Conservation (phyloP, 306 rosid species). For the Lathyrus sativus region DNA sequence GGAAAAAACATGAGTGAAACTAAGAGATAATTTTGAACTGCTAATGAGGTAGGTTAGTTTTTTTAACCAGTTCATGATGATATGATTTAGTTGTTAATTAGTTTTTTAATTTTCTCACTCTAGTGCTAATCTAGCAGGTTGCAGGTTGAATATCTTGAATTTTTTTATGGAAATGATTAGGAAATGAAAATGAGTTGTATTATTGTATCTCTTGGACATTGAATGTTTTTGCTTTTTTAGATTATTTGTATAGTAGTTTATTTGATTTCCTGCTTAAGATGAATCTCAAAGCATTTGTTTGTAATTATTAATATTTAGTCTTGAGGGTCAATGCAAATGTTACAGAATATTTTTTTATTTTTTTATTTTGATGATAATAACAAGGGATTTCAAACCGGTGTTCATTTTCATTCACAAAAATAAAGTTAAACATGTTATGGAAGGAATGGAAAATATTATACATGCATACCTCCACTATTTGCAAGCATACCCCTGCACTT, state of each 20-base stretch:
- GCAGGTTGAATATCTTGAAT: too few species aligned
- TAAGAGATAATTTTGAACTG: constrained; percentile 47
- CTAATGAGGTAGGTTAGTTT: too few species aligned
- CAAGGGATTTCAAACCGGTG: background rate
- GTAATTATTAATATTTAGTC: constrained; percentile 27
- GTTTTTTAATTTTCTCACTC: too few species aligned
- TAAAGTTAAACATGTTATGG: too few species aligned
- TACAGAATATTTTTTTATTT: background rate
- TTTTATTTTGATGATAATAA: too few species aligned
- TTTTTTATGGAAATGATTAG: background rate
- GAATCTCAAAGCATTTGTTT: constrained; percentile 22
- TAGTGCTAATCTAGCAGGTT: too few species aligned
- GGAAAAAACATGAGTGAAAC: constrained; percentile 79
- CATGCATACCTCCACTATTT: too few species aligned
- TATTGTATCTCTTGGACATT: constrained; percentile 16
- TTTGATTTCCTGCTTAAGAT: constrained; percentile 20
- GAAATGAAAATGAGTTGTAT: constrained; percentile 5
- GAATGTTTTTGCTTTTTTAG: constrained; percentile 24
- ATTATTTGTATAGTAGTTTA: constrained; percentile 40
- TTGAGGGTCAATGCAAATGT: constrained; percentile 1
- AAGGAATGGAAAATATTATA: too few species aligned
- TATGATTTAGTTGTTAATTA: too few species aligned
- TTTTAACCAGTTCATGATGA: too few species aligned
- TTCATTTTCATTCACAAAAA: constrained; percentile 2
- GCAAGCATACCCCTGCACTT: too few species aligned